Base-by-base conservation (phyloP, 108 stramenopile species). In the Chaetoceros tenuissimus region DNA sequence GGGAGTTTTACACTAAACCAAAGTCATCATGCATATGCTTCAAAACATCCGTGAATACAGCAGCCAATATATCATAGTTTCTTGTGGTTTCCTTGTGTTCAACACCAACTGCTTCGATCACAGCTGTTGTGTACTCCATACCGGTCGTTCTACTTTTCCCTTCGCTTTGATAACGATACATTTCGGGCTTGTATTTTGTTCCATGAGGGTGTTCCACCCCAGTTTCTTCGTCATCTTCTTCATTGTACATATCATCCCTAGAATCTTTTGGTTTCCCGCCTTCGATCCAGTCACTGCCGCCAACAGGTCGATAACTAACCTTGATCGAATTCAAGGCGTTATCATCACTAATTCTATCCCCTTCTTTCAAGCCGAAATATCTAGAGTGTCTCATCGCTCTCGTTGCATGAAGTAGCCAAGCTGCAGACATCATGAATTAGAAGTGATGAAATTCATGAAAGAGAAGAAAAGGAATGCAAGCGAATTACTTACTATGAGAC, bases 31-130 rank as follows among this genome's bases (percentile, higher is more conserved):
- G 81, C 72, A 89, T 71, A 48, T 79, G 63, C 55, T 74, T 63
- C 51, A 93, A 50, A 16, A 87, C 75, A 34, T 93, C 92, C 2
- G 85, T 72, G 53, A 93, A 89, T 0, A 80, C 87, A 10, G 87
- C 92, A 10, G 87, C 87, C 2, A 93, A 66, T 34, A 93, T 87
- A 47, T 93, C 92, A 56, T 85, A 89, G 54, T 93, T 93, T 47
- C 88, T 62, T 25, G 92, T 88, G 16, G 92, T 87, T 66, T 93
- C 92, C 54, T 93, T 93, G 59, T 93, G 92, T 47, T 93, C 92
- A 21, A 93, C 84, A 24, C 85, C 84, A 50, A 84, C 67, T 18
- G 92, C 92, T 75, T 93, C 92, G 40, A 93, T 81, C 2, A 93
- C 80, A 18, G 85, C 77, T 19, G 92, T 93, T 1, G 87, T 80